Evolutionary conservation across 1,284 basidiomycete genomes (phyloP), one percentile per base, ranked within the genome.

Genomic region (Ceratobasidium sp.): DNA sequence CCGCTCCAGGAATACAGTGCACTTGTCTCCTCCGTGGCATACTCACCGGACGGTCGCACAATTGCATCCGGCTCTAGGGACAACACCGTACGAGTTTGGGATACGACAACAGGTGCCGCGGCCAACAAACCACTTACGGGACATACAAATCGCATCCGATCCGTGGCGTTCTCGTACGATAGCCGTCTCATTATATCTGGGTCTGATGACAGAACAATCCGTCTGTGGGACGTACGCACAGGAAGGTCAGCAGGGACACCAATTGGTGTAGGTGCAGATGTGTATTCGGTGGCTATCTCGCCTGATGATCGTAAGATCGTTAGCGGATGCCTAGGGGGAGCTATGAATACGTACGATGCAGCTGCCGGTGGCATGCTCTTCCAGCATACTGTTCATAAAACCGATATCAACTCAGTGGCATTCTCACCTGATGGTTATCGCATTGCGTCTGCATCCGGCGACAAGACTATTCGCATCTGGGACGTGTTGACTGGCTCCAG

Each of bases 341-440:
- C 70, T 18, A 44, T 80, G 20, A 69, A 64, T n/a, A 4, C 76
- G 15, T 80, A 78, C 70, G 49, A 79, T 68, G 70, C 78, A 12
- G 20, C 5, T 15, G 63, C 55, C n/a, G 77, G 70, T 12, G 49
- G 55, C 28, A 64, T 42, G 55, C 23, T 56, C 12, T 20, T 26
- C 26, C 55, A 51, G 26, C 49, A 53, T 23, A 82, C 87, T 67
- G 73, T 68, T 15, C 66, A 76, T 39, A 7, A 7, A 13, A 15
- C n/a, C 13, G 6, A 15, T 71, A 64, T 76, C 6, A 40, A 13
- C 67, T 23, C 15, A 20, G 44, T 69, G 9, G 28, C 39, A 49
- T 69, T 69, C 49, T 69, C 40, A 7, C 67, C 46, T 15, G 23
- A 58, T 51, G 67, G 77, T 20, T 40, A 13, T 9, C 20, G 26